These are phyloP conservation scores for Aspergillus heteromorphus DNA, from an alignment of 495 filamentous ascomycete genomes.

Conservation along the genomic window DNA sequence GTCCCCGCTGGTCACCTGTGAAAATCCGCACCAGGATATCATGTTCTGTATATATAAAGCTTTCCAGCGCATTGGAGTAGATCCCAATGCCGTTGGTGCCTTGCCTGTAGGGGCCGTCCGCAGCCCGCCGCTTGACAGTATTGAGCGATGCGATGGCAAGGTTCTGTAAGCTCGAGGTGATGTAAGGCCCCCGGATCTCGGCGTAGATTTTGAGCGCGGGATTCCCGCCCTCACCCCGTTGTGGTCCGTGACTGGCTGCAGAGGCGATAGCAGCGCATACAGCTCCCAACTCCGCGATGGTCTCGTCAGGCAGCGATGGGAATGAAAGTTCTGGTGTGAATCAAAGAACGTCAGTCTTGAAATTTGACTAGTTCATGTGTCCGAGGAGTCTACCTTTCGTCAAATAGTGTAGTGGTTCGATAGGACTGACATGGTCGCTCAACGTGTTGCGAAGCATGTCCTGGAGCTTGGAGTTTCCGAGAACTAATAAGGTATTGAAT, in stretches of 20 bases:
- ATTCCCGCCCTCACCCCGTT: slow-evolving; percentile 45
- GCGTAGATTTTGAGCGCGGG: slow-evolving; percentile 74
- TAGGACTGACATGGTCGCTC: slow-evolving; percentile 62
- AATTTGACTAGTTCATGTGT: neutral
- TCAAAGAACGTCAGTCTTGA: neutral
- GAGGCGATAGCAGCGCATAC: slow-evolving; percentile 54
- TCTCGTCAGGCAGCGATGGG: slow-evolving; percentile 54
- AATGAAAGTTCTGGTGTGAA: slow-evolving; percentile 56
- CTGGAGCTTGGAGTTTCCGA: slow-evolving; percentile 76
- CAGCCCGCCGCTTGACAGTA: slow-evolving; percentile 74
- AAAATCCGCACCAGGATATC: slow-evolving; percentile 83
- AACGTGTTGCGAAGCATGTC: slow-evolving; percentile 71
- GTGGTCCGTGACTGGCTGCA: slow-evolving; percentile 43
- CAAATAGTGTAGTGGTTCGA: slow-evolving; percentile 89
- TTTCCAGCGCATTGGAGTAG: slow-evolving; percentile 83
- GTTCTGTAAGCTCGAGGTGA: slow-evolving; percentile 72
- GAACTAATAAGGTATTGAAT: slow-evolving; percentile 67
- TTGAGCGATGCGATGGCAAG: slow-evolving; percentile 82
- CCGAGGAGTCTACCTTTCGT: slow-evolving; percentile 61
- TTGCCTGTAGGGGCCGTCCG: slow-evolving; percentile 77
- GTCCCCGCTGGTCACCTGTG: slow-evolving; percentile 73
- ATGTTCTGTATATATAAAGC: slow-evolving; percentile 79
- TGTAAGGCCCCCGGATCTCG: slow-evolving; percentile 78
- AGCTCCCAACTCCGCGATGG: slow-evolving; percentile 49
- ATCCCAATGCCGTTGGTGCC: slow-evolving; percentile 91